Percentiles rank a stretch among this genome's conserved stretches.
Conservation (phyloP, 2,329 filamentous ascomycete genomes). For the Aspergillus pseudotamarii region DNA sequence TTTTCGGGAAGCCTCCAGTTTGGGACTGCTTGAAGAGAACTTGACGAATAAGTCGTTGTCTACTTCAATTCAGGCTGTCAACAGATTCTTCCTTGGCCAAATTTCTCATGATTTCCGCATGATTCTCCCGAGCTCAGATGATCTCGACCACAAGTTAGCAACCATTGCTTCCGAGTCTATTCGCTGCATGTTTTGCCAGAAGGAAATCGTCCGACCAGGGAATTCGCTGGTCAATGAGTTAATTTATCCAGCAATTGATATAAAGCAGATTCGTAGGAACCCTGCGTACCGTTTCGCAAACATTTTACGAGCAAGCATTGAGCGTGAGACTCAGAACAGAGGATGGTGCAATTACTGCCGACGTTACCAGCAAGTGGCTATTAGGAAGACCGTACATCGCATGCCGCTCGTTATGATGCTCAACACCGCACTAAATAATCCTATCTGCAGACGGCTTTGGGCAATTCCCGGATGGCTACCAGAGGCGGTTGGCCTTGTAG, state of each 20-base stretch:
- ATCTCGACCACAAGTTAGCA: slow-evolving; percentile 68
- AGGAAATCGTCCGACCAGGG: slow-evolving; percentile 79
- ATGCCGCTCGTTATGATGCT: slow-evolving; percentile 86
- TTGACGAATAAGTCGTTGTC: slow-evolving; percentile 72
- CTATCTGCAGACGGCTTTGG: slow-evolving; percentile 76
- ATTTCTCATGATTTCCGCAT: slow-evolving; percentile 76
- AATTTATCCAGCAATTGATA: slow-evolving; percentile 68
- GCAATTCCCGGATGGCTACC: slow-evolving; percentile 87
- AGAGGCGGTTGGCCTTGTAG: slow-evolving; percentile 88
- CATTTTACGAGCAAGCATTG: slow-evolving; percentile 88
- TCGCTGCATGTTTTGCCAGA: slow-evolving; percentile 81
- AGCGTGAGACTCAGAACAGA: slow-evolving; percentile 82
- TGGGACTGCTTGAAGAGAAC: slow-evolving; percentile 85
- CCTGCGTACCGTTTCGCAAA: slow-evolving; percentile 72
- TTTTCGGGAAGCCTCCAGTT: slow-evolving; percentile 73
- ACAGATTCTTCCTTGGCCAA: slow-evolving; percentile 81
- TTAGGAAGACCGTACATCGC: slow-evolving; percentile 78
- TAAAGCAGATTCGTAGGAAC: slow-evolving; percentile 54
- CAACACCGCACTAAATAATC: slow-evolving; percentile 74
- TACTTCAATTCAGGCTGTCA: slow-evolving; percentile 81
- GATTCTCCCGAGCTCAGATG: slow-evolving; percentile 62
- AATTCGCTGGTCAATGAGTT: slow-evolving; percentile 84
- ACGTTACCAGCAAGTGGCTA: slow-evolving; percentile 84
- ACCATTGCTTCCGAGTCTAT: slow-evolving; percentile 59
- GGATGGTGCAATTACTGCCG: slow-evolving; percentile 94